Evolutionary conservation across 2,329 filamentous ascomycete species (phyloP), one percentile per base, ranked within the genome.

Genomic region (Cercospora zeae-maydis): DNA sequence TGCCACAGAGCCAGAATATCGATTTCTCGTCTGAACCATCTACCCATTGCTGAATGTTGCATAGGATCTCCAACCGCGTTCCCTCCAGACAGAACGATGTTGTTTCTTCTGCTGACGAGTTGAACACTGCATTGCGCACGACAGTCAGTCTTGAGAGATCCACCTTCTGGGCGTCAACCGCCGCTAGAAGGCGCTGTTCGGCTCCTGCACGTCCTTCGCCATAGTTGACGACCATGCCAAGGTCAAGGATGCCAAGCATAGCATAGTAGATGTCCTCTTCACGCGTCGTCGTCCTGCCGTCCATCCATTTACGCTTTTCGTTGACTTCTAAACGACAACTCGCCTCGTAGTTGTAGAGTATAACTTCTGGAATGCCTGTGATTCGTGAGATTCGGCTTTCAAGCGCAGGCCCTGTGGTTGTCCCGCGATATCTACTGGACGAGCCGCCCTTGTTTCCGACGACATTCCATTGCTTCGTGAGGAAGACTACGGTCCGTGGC

Each of bases 231-330:
- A 57, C 49, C 10, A 37, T 55, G 5, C 49, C 62, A 4, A 69
- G 57, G 13, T 59, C 63, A 21, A 69, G 52, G 56, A 67, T 67
- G 2, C 66, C 59, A 47, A 52, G 66, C 1, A 70, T 60, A 42
- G 65, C 53, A 51, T 69, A 70, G 21, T 57, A 63, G 53, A 65
- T 63, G 36, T 70, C 67, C 51, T 70, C 65, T 8, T 36, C 21
- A 16, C 58, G 16, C 7, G 58, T 62, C 1, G 68, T 70, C 53
- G 31, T 51, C 31, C 68, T 54, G 14, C 62, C 59, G 1, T 66
- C 60, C 55, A 69, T 69, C 67, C 60, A 70, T 39, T 56, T 63
- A 11, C 66, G n/a, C 62, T 65, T 67, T 4, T 64, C 54, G 13
- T 63, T n/a, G 10, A 64, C 37, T 51, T 59, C 62, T 11, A 62